These are phyloP conservation scores for Phytophthora pistaciae DNA, from an alignment of 352 stramenopile genomes.

Conservation along the genomic window DNA sequence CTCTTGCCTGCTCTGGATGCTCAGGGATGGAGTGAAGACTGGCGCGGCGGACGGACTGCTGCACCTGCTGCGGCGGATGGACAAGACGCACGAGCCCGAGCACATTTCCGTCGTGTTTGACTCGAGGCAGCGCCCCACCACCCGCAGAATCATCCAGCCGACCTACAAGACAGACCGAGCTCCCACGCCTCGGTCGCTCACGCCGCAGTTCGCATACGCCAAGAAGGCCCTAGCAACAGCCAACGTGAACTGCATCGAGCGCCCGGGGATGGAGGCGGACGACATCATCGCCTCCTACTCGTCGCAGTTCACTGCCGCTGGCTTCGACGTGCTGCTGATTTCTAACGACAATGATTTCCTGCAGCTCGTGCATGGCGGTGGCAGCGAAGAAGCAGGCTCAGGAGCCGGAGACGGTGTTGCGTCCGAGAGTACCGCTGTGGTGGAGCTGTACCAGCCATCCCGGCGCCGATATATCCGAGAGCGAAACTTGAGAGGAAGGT, in stretches of 20 bases:
- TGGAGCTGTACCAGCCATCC: conserved; percentile 82
- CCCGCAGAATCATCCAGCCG: conserved; percentile 55
- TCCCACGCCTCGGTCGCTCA: conserved; percentile 48
- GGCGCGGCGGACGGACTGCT: conserved; percentile 60
- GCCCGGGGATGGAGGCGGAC: conserved; percentile 65
- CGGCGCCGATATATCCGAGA: conserved; percentile 76
- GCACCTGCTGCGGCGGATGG: conserved; percentile 51
- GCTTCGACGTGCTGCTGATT: conserved; percentile 68
- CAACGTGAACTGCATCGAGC: conserved; percentile 61
- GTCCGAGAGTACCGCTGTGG: conserved; percentile 12
- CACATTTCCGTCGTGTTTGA: conserved; percentile 76
- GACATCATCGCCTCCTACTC: conserved; percentile 77
- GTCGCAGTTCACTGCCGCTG: conserved; percentile 42
- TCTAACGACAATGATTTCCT: conserved; percentile 83
- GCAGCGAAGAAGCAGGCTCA: neutral
- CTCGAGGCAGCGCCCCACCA: conserved; percentile 52
- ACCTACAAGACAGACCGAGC: conserved; percentile 59
- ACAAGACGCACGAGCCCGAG: conserved; percentile 53
- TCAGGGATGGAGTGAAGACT: conserved; percentile 46
- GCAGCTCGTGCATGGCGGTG: conserved; percentile 54
- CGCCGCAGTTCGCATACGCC: conserved; percentile 54
- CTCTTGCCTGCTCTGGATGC: neutral
- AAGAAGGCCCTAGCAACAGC: conserved; percentile 34
- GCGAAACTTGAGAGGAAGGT: conserved; percentile 65
- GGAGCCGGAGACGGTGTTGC: neutral